Conservation (phyloP, 176 grass and related monocot genomes). For the Triticum monococcum region DNA sequence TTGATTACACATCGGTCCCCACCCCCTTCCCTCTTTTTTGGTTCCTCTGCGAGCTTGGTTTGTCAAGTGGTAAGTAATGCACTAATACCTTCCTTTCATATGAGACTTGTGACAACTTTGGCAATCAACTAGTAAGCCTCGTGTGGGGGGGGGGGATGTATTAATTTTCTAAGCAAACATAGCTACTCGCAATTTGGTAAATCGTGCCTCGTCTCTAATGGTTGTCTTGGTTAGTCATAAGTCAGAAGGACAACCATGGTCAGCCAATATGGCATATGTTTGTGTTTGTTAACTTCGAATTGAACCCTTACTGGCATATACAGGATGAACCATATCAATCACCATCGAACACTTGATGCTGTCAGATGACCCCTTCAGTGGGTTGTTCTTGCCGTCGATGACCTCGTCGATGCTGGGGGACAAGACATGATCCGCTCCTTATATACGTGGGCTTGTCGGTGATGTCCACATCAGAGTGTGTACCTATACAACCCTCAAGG, state of each 20-base stretch:
- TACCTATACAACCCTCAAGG: too few relatives aligned
- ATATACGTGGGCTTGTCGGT: too few relatives aligned
- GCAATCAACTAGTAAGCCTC: slow-evolving; percentile 19
- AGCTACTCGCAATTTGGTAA: neutral
- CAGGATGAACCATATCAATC: too few relatives aligned
- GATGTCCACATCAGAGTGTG: too few relatives aligned
- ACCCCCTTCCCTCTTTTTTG: neutral
- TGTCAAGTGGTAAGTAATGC: slow-evolving; percentile 21
- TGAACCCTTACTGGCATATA: neutral
- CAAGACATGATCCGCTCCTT: too few relatives aligned
- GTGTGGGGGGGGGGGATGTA: slow-evolving; percentile 4
- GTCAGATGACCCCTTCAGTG: too few relatives aligned
- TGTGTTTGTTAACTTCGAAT: neutral
- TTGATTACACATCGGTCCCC: neutral
- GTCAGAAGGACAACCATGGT: neutral
- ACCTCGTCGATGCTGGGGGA: too few relatives aligned
- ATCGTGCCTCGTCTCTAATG: neutral
- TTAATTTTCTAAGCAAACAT: slow-evolving; percentile 3
- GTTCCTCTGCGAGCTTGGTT: slow-evolving; percentile 11
- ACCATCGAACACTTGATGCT: too few relatives aligned
- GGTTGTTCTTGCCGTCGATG: too few relatives aligned
- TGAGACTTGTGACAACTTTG: slow-evolving; percentile 25
- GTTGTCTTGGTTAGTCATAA: neutral
- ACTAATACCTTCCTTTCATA: slow-evolving; percentile 9
- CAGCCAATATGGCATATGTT: neutral